Conservation (phyloP, 2,329 filamentous ascomycete species). For the Rhynchosporium agropyri region DNA sequence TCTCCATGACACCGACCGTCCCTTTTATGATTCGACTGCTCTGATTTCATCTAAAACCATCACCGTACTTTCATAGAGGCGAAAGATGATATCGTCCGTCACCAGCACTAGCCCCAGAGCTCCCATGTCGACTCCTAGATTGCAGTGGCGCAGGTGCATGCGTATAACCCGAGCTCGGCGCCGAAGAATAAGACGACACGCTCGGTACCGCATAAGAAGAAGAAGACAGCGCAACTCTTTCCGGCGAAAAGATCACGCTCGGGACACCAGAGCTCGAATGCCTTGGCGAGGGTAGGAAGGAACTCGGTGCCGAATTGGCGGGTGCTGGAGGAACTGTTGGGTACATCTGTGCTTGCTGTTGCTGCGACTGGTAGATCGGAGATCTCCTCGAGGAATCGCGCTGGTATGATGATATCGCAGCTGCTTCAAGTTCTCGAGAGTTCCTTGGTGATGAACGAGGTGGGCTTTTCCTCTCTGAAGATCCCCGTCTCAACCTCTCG, state of each 20-base stretch:
- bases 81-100: constrained; percentile 38
- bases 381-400: constrained; percentile 10
- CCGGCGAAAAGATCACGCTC: constrained; percentile 19
- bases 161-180: constrained; percentile 7
- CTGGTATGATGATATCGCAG: constrained; percentile 6
- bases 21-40: no score
- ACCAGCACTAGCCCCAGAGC: neutral
- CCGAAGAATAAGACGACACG: constrained; percentile 6
- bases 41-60: neutral
- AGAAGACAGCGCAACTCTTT: constrained; percentile 20
- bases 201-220: constrained; percentile 16
- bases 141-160: constrained; percentile 14
- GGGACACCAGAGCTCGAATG: constrained; percentile 6
- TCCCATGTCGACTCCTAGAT: constrained; percentile 9
- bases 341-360: constrained; percentile 11
- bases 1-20: no score
- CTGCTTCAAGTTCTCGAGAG: constrained; percentile 13
- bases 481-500: constrained; percentile 17
- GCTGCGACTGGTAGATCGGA: constrained; percentile 9
- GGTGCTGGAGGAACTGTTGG: constrained; percentile 28
- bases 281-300: constrained; percentile 30
- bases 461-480: neutral
- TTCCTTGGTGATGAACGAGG: constrained; percentile 16
- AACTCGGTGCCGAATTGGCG: constrained; percentile 29
- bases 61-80: constrained; percentile 22